Percentiles rank a stretch among this genome's conserved stretches.
Conservation (phyloP, 2,329 filamentous ascomycete genomes). For the Clarireedia hainanense region DNA sequence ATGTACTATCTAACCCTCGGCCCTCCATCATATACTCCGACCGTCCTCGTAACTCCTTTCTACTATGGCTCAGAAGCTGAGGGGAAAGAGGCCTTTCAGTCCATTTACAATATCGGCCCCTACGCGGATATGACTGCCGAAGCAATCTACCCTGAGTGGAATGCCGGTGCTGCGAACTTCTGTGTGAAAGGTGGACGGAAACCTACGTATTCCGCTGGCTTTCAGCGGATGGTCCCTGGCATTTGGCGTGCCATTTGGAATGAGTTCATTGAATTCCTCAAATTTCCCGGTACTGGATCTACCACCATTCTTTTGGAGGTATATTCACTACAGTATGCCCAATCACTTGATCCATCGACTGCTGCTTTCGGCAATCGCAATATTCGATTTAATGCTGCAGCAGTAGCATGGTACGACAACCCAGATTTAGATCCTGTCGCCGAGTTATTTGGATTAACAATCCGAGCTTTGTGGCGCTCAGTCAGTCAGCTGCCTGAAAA, state of each 20-base stretch:
- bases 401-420: neutral
- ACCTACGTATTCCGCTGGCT: neutral
- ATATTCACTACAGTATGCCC: neutral
- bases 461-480: neutral
- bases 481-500: neutral
- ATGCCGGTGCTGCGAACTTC: neutral
- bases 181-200: neutral
- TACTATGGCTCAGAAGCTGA: neutral
- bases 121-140: neutral
- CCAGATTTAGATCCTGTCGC: neutral
- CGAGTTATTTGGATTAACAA: neutral
- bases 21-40: too few species aligned
- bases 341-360: neutral
- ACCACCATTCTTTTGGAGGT: neutral
- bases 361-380: neutral
- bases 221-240: neutral
- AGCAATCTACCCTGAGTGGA: neutral
- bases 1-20: neutral
- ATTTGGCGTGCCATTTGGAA: neutral
- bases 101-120: neutral
- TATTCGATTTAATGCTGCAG: neutral
- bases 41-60: conserved; percentile 18
- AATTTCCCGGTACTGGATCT: neutral
- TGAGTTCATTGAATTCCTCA: neutral
- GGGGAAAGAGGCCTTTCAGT: neutral